A percentile compares a stretch with the other conserved stretches of the same genome.
phyloP scores from a whole-genome alignment of 2,329 filamentous ascomycete species.

The Ambrosiella xylebori region DNA sequence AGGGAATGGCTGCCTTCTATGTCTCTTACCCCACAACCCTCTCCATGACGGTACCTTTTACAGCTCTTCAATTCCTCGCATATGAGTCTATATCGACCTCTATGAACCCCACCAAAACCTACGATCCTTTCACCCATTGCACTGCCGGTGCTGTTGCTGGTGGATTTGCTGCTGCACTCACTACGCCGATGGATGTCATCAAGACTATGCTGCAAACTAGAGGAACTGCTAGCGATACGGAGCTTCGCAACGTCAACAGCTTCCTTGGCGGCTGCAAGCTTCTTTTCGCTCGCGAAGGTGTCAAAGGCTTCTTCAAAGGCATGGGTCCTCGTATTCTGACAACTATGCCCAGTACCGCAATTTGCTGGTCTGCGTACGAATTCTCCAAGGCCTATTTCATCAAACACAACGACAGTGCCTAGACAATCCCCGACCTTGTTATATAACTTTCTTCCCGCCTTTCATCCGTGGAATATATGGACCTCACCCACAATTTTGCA shows the following conservation, averaged over 20 bases:
- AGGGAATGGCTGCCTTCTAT: slow-evolving; percentile 87
- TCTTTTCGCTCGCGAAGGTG: slow-evolving; percentile 68
- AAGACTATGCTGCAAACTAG: slow-evolving; percentile 94
- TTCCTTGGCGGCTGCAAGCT: slow-evolving; percentile 64
- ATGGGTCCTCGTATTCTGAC: slow-evolving; percentile 81
- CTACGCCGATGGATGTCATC: slow-evolving; percentile 92
- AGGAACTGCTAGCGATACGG: slow-evolving; percentile 62
- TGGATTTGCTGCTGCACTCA: slow-evolving; percentile 81
- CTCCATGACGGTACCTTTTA: slow-evolving; percentile 97
- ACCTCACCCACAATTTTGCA: neutral
- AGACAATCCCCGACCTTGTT: slow-evolving; percentile 13
- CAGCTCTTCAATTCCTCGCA: slow-evolving; percentile 87
- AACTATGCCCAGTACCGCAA: slow-evolving; percentile 97
- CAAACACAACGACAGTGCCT: slow-evolving; percentile 29
- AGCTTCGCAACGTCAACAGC: slow-evolving; percentile 72
- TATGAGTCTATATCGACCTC: slow-evolving; percentile 92
- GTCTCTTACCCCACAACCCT: slow-evolving; percentile 95
- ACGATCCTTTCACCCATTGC: slow-evolving; percentile 90
- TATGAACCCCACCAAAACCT: slow-evolving; percentile 72
- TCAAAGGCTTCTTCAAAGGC: slow-evolving; percentile 81
- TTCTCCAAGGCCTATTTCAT: slow-evolving; percentile 51
- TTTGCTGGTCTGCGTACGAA: slow-evolving; percentile 79
- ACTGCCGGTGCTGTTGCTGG: slow-evolving; percentile 82
- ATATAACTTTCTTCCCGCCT: neutral
- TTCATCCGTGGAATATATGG: neutral